Conservation (phyloP, 2,329 filamentous ascomycete genomes). For the Paramyrothecium sp. region DNA sequence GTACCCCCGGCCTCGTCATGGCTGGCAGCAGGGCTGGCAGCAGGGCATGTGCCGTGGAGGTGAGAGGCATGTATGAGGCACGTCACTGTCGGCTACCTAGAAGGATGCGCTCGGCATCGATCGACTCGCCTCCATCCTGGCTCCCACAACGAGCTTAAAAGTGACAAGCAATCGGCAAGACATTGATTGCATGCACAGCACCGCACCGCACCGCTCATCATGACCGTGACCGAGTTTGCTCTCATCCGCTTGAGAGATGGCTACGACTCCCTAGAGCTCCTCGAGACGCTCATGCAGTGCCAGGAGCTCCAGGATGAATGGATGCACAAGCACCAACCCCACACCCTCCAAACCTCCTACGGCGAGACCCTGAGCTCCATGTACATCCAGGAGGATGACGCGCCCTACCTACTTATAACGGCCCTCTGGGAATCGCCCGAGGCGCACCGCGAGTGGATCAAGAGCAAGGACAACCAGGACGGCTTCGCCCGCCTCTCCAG, state of each 20-base stretch:
- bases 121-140: too few relatives aligned
- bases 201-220: conserved; percentile 10
- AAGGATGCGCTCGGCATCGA: too few relatives aligned
- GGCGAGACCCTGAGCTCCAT: conserved; percentile 31
- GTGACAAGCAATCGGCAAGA: not conserved
- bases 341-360: conserved; percentile 24
- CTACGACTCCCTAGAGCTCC: conserved; percentile 29
- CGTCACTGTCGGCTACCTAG: too few relatives aligned
- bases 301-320: conserved; percentile 37
- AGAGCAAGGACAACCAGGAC: conserved; percentile 35
- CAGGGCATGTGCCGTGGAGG: too few relatives aligned
- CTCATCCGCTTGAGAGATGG: conserved; percentile 27
- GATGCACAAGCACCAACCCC: conserved; percentile 34
- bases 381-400: conserved; percentile 32
- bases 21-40: too few relatives aligned
- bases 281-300: conserved; percentile 25
- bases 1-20: too few relatives aligned
- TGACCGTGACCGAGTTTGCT: conserved; percentile 41
- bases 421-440: conserved; percentile 42
- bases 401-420: conserved; percentile 38
- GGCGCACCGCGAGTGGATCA: conserved; percentile 42
- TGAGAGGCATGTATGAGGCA: too few relatives aligned
- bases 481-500: conserved; percentile 29
- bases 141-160: not conserved
- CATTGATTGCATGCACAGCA: not conserved